A percentile compares a stretch with the other conserved stretches of the same genome.
Conservation (phyloP, 148 eudicot species). For the Persicaria tinctoria region DNA sequence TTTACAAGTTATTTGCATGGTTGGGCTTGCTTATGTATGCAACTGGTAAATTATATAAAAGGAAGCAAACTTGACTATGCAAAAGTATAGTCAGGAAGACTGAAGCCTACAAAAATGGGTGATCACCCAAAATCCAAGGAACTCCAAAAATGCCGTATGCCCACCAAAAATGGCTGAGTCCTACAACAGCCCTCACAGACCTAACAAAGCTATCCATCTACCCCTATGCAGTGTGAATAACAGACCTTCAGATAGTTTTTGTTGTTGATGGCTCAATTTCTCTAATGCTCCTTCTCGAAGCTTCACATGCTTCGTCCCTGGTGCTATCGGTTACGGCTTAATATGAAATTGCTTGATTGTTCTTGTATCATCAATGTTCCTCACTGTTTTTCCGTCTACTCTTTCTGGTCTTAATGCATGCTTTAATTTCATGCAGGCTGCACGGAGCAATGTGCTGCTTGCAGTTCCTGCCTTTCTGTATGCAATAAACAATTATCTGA, state of each 20-base stretch:
- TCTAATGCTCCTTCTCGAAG: constrained; percentile 1
- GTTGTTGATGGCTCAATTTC: not conserved
- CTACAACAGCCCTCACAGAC: too few relatives aligned
- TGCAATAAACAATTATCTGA: constrained; percentile 85
- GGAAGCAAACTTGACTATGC: too few relatives aligned
- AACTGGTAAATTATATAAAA: too few relatives aligned
- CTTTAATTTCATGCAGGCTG: constrained; percentile 60
- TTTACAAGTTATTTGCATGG: too few relatives aligned
- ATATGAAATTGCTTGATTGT: not conserved
- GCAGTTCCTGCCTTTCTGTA: constrained; percentile 71
- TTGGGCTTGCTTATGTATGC: not conserved
- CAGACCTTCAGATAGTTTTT: not conserved
- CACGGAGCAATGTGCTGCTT: constrained; percentile 81
- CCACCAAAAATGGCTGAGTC: too few relatives aligned
- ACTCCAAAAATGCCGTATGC: too few relatives aligned
- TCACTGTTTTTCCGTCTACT: not conserved
- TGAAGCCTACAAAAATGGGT: too few relatives aligned
- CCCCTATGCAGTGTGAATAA: not conserved
- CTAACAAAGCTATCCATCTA: too few relatives aligned
- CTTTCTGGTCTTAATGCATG: constrained; percentile 1
- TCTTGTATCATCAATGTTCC: not conserved
- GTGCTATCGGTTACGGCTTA: not conserved
- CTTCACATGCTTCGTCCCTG: not conserved
- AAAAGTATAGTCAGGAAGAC: too few relatives aligned
- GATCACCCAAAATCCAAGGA: too few relatives aligned